These are phyloP conservation scores for Chrysanthemum makinoi DNA, from an alignment of 129 eudicot species.

Conservation along the genomic window DNA sequence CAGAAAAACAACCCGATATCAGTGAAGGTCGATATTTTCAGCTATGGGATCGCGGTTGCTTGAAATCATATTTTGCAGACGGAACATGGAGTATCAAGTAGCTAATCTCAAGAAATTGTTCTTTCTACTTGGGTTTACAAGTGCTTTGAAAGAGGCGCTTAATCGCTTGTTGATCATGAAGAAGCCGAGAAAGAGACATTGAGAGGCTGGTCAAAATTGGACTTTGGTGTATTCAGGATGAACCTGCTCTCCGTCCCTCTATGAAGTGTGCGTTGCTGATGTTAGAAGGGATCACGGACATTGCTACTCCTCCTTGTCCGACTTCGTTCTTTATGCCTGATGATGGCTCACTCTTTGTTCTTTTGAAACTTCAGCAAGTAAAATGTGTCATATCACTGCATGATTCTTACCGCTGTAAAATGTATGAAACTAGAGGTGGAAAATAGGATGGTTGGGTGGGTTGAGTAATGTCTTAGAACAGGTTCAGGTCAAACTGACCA, in stretches of 20 bases:
- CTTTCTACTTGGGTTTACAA: slow-evolving; percentile 16
- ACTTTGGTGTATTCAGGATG: slow-evolving; percentile 34
- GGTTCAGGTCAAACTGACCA: neutral
- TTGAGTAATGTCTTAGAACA: neutral
- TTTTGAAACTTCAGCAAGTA: neutral
- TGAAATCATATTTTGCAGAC: slow-evolving; percentile 32
- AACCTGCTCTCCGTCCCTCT: slow-evolving; percentile 39
- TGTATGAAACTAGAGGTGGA: neutral
- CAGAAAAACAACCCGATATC: slow-evolving; percentile 13
- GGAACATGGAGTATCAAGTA: slow-evolving; percentile 16
- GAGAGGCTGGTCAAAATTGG: slow-evolving; percentile 22
- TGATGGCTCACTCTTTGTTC: neutral
- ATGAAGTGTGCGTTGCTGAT: slow-evolving; percentile 39
- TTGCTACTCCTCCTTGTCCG: slow-evolving; percentile 40
- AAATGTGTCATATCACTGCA: neutral
- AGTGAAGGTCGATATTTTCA: slow-evolving; percentile 1
- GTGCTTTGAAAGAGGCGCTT: slow-evolving; percentile 9
- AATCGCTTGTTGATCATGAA: slow-evolving; percentile 6
- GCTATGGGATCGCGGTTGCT: slow-evolving; percentile 28
- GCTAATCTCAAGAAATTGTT: neutral
- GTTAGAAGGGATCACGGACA: slow-evolving; percentile 35
- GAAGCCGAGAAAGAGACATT: neutral
- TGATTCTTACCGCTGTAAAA: neutral
- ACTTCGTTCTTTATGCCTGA: neutral
- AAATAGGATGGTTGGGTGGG: neutral